Conservation (phyloP, 441 rosid species). For the Brassica balearica region DNA sequence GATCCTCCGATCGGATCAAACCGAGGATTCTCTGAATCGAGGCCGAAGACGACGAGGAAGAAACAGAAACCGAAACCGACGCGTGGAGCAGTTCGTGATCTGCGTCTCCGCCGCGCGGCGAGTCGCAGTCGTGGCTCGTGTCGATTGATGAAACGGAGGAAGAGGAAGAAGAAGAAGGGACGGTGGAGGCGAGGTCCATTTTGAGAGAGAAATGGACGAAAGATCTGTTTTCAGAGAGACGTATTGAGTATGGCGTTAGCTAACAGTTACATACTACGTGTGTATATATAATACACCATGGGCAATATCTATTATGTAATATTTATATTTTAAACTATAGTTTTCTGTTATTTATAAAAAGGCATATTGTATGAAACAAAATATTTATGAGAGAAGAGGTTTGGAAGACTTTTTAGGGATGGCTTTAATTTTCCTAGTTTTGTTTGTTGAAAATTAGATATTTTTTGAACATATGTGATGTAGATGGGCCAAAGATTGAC, state of each 20-base stretch:
- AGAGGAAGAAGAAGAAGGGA: conserved; percentile 49
- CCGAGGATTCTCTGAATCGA: conserved; percentile 57
- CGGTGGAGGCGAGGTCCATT: conserved; percentile 38
- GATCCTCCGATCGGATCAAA: conserved; percentile 59
- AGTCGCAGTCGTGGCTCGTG: conserved; percentile 46
- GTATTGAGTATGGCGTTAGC: conserved; percentile 36
- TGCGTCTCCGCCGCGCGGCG: conserved; percentile 55
- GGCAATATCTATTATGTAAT: not conserved
- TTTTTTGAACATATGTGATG: conserved; percentile 29
- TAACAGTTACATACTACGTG: conserved; percentile 52
- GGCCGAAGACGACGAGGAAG: conserved; percentile 47
- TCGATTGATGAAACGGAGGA: conserved; percentile 53
- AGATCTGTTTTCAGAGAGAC: conserved; percentile 6
- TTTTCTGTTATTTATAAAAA: not conserved
- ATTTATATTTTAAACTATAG: not conserved
- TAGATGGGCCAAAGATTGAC: conserved; percentile 25
- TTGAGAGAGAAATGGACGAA: conserved; percentile 24
- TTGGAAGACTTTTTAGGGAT: conserved; percentile 28
- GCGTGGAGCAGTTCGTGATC: conserved; percentile 34
- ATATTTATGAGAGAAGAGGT: conserved; percentile 5
- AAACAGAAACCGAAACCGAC: conserved; percentile 20
- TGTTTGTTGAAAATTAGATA: conserved; percentile 11
- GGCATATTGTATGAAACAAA: not conserved
- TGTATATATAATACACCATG: conserved; percentile 18
- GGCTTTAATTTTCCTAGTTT: conserved; percentile 23